These are phyloP conservation scores for Fragilaria crotonensis DNA, from an alignment of 108 stramenopile genomes.

Conservation along the genomic window DNA sequence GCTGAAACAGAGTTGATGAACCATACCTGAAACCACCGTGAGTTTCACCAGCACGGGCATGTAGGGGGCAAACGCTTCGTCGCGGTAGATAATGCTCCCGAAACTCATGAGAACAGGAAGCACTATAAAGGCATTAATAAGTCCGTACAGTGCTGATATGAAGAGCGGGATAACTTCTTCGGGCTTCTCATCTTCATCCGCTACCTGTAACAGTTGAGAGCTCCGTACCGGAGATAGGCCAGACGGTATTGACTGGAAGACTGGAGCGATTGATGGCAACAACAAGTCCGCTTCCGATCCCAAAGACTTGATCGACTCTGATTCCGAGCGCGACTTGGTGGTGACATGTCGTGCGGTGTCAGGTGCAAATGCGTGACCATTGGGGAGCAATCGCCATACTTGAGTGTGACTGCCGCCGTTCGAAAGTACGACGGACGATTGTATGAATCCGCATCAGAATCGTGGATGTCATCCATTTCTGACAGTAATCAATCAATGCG, in stretches of 20 bases:
- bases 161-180: constrained; percentile 12
- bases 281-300: background rate
- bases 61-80: constrained; percentile 69
- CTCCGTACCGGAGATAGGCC: too few relatives aligned
- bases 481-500: too few relatives aligned
- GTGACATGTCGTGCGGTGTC: background rate
- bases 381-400: background rate
- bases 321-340: background rate
- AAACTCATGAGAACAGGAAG: constrained; percentile 84
- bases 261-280: background rate
- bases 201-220: too few relatives aligned
- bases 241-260: too few relatives aligned
- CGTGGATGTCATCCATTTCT: too few relatives aligned
- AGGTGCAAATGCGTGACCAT: background rate
- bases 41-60: constrained; percentile 76
- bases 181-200: background rate
- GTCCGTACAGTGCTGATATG: constrained; percentile 49
- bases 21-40: constrained; percentile 69
- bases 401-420: too few relatives aligned
- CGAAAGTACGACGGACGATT: too few relatives aligned
- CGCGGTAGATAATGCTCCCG: constrained; percentile 82
- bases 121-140: constrained; percentile 77
- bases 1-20: constrained; percentile 92
- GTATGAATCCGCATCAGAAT: too few relatives aligned
- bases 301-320: background rate